Evolutionary conservation across 129 eudicot genomes (phyloP).

Genomic region (Tagetes patula): DNA sequence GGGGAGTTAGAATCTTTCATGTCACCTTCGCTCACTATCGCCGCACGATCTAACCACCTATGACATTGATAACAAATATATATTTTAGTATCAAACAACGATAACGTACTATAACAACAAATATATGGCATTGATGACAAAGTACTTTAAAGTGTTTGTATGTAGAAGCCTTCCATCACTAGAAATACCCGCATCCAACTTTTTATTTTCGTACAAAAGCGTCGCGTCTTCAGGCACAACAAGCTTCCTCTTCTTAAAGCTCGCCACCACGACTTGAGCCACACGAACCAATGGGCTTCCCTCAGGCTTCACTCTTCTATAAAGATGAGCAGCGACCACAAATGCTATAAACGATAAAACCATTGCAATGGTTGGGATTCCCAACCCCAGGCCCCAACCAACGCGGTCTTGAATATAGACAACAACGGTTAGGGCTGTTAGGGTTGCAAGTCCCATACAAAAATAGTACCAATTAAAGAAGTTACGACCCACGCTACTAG

Average conservation of each 20-base stretch:
- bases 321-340: conserved; percentile 58
- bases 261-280: conserved; percentile 73
- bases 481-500: conserved; percentile 55
- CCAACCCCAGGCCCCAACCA: conserved; percentile 88
- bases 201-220: conserved; percentile 51
- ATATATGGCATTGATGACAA: background rate
- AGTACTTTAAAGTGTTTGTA: conserved; percentile 61
- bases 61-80: background rate
- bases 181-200: conserved; percentile 71
- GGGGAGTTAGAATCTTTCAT: conserved; percentile 47
- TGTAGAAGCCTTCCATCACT: conserved; percentile 68
- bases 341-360: conserved; percentile 60
- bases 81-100: background rate
- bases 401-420: conserved; percentile 79
- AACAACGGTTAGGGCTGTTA: conserved; percentile 69
- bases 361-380: conserved; percentile 80
- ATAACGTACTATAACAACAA: background rate
- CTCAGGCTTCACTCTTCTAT: conserved; percentile 61
- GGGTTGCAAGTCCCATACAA: conserved; percentile 77
- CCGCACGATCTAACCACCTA: conserved; percentile 92
- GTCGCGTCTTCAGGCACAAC: conserved; percentile 38
- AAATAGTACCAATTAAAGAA: conserved; percentile 90
- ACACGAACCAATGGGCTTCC: conserved; percentile 87
- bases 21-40: conserved; percentile 55
- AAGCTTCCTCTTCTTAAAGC: conserved; percentile 60